Conservation (phyloP, 371 early-diverging fungal genomes). For the Syncephalastrum racemosum region DNA sequence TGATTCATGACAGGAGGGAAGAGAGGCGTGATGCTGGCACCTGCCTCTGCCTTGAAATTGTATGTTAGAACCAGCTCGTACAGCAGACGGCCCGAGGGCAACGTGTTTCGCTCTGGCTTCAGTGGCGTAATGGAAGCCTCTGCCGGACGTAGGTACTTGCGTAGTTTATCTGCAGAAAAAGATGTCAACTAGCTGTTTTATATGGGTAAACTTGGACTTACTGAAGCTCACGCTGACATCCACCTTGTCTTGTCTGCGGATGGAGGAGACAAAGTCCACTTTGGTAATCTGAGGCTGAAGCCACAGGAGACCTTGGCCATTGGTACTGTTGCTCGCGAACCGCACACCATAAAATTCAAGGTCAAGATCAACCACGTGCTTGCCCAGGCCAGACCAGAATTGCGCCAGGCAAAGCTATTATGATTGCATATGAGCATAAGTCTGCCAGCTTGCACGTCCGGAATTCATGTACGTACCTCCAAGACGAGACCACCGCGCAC, state of each 20-base stretch:
- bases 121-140: slow-evolving; percentile 67
- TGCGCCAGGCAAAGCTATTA: slow-evolving; percentile 66
- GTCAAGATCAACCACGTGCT: slow-evolving; percentile 68
- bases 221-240: slow-evolving; percentile 54
- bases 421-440: not conserved
- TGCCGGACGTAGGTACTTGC: slow-evolving; percentile 70
- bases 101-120: slow-evolving; percentile 68
- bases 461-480: slow-evolving; percentile 51
- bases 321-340: slow-evolving; percentile 60
- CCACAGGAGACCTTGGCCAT: slow-evolving; percentile 49
- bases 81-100: slow-evolving; percentile 67
- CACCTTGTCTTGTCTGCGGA: slow-evolving; percentile 75
- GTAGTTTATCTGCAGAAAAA: slow-evolving; percentile 49
- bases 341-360: slow-evolving; percentile 84
- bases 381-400: slow-evolving; percentile 83
- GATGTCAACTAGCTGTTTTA: not conserved
- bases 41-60: slow-evolving; percentile 53
- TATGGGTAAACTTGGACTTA: slow-evolving; percentile 10
- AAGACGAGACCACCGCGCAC: slow-evolving; percentile 76
- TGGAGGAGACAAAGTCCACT: slow-evolving; percentile 67
- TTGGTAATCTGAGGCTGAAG: slow-evolving; percentile 58
- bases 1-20: slow-evolving; percentile 68
- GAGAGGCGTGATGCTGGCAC: slow-evolving; percentile 53
- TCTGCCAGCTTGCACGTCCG: not conserved
- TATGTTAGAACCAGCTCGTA: slow-evolving; percentile 78